These are phyloP conservation scores for Penicillium hesseltinei DNA, from an alignment of 2,329 filamentous ascomycete species.

Conservation along the genomic window DNA sequence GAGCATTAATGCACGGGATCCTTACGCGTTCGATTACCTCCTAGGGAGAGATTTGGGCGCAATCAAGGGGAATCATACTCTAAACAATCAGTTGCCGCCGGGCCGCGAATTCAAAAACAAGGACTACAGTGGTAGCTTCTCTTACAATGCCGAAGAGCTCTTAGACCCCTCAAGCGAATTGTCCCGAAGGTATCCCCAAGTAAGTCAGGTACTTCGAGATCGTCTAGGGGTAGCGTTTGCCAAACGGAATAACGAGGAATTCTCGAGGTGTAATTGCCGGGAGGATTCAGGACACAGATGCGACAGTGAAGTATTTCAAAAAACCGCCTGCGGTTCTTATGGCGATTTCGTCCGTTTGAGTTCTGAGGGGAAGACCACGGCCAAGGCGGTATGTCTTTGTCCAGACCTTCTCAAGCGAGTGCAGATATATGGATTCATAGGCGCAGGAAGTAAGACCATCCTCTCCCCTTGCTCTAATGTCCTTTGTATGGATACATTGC, in stretches of 20 bases:
- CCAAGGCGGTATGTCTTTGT: neutral
- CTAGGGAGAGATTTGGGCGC: conserved; percentile 1
- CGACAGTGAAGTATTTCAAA: conserved; percentile 2
- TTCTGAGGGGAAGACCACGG: neutral
- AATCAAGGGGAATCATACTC: neutral
- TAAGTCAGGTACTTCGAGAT: conserved; percentile 12
- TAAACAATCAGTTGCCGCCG: neutral
- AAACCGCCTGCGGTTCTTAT: neutral
- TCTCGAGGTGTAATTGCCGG: conserved; percentile 15
- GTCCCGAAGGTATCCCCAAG: conserved; percentile 8
- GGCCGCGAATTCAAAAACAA: neutral
- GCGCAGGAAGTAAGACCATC: conserved; percentile 20
- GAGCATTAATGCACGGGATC: neutral
- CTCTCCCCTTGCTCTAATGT: neutral
- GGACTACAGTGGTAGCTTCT: neutral
- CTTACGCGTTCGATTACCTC: neutral
- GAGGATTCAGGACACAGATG: neutral
- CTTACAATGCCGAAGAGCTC: neutral
- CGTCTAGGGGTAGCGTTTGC: conserved; percentile 9
- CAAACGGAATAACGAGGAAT: neutral
- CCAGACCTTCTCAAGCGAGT: conserved; percentile 5
- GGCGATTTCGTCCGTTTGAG: neutral
- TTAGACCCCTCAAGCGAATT: conserved; percentile 11
- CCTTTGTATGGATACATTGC: neutral
- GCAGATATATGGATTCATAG: conserved; percentile 20